phyloP scores from a whole-genome alignment of 495 filamentous ascomycete species.

The Penicillium longicatenatum region DNA sequence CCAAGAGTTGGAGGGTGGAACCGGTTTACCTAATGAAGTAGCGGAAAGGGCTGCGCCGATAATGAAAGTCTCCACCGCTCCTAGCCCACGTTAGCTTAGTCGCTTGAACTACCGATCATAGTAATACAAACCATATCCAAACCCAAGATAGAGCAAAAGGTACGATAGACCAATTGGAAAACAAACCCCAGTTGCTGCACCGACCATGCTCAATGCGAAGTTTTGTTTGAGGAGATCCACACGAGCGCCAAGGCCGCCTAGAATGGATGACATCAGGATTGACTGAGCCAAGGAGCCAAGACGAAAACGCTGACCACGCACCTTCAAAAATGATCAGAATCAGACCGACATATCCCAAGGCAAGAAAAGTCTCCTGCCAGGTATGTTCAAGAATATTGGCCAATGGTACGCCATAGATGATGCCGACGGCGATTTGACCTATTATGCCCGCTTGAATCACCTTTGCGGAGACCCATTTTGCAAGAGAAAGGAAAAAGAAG shows the following conservation, averaged over 20 bases:
- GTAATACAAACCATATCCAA: constrained; percentile 29
- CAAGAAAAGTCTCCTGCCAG: constrained; percentile 37
- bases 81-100: constrained; percentile 16
- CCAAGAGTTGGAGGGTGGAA: background rate
- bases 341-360: constrained; percentile 38
- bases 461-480: constrained; percentile 34
- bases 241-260: constrained; percentile 35
- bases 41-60: constrained; percentile 37
- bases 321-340: constrained; percentile 42
- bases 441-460: constrained; percentile 36
- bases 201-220: constrained; percentile 31
- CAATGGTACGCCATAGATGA: constrained; percentile 37
- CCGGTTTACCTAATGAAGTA: constrained; percentile 32
- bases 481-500: constrained; percentile 37
- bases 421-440: constrained; percentile 37
- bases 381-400: constrained; percentile 33
- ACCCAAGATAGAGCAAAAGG: constrained; percentile 33
- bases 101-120: background rate
- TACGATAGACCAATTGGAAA: constrained; percentile 39
- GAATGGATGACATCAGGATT: constrained; percentile 17
- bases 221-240: constrained; percentile 38
- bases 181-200: constrained; percentile 34
- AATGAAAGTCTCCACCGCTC: constrained; percentile 40
- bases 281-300: background rate
- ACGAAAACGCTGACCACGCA: constrained; percentile 10